A percentile compares a stretch with the other conserved stretches of the same genome.
phyloP scores from a whole-genome alignment of 129 eudicot species.

The Chrysanthemum makinoi region DNA sequence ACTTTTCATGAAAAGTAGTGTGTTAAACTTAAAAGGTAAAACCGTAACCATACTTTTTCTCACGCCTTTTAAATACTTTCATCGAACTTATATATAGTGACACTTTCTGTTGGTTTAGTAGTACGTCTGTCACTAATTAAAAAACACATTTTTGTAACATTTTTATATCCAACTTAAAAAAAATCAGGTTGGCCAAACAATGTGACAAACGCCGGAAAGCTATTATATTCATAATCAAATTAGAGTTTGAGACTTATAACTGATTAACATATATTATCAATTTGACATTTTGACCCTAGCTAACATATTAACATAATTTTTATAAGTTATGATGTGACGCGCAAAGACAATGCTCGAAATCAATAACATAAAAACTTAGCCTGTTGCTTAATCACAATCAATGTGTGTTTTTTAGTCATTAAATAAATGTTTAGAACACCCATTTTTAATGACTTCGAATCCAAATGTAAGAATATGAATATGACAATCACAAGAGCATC shows the following conservation, averaged over 20 bases:
- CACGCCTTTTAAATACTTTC: too few relatives aligned
- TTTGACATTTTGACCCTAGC: too few relatives aligned
- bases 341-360: not conserved
- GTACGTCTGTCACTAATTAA: too few relatives aligned
- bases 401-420: conserved; percentile 4
- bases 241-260: not conserved
- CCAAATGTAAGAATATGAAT: conserved; percentile 1
- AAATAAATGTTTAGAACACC: not conserved
- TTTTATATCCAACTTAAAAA: too few relatives aligned
- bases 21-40: too few relatives aligned
- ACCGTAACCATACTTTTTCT: too few relatives aligned
- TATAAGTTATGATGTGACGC: not conserved
- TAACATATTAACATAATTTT: too few relatives aligned
- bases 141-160: too few relatives aligned
- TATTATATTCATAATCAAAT: not conserved
- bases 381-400: conserved; percentile 10
- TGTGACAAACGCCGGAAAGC: not conserved
- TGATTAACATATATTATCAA: not conserved
- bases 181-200: not conserved
- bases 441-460: not conserved
- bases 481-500: conserved; percentile 15
- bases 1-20: too few relatives aligned
- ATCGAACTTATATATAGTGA: too few relatives aligned
- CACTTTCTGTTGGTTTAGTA: too few relatives aligned
- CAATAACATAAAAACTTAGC: not conserved